Conservation (phyloP, 2,329 filamentous ascomycete genomes). For the Xylaria sp. region DNA sequence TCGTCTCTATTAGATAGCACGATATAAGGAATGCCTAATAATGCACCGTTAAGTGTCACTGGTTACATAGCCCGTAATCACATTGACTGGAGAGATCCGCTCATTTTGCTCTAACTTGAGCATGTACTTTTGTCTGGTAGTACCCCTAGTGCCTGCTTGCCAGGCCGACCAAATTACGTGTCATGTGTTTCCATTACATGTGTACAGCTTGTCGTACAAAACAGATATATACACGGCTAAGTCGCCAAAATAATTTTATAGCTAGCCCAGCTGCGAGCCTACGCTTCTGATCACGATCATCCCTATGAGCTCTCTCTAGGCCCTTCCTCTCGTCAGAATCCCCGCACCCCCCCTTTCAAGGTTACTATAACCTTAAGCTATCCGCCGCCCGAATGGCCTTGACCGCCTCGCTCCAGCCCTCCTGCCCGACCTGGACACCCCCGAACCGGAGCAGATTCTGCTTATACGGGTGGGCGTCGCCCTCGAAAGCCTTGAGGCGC, state of each 20-base stretch:
- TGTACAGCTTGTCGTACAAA: conserved; percentile 37
- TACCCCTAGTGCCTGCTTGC: background rate
- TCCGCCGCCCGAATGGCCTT: conserved; percentile 57
- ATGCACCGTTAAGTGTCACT: conserved; percentile 1
- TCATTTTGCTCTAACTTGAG: background rate
- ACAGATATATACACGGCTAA: conserved; percentile 32
- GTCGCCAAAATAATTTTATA: conserved; percentile 11
- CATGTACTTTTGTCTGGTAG: too few species aligned
- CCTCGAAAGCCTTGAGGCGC: conserved; percentile 94
- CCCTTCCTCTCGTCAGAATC: background rate
- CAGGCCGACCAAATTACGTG: too few species aligned
- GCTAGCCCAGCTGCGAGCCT: too few species aligned
- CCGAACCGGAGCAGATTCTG: conserved; percentile 80
- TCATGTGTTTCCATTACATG: conserved; percentile 33
- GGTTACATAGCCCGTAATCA: background rate
- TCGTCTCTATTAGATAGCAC: conserved; percentile 30
- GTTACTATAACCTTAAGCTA: conserved; percentile 54
- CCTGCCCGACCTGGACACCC: conserved; percentile 59
- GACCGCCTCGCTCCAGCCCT: conserved; percentile 60
- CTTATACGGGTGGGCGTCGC: conserved; percentile 89
- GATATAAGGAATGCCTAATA: conserved; percentile 20
- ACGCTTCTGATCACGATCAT: too few species aligned
- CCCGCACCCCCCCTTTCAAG: background rate
- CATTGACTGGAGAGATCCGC: background rate
- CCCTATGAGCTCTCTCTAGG: too few species aligned